Evolutionary conservation across 2,329 filamentous ascomycete species (phyloP).

Genomic region (Ilyonectria destructans): DNA sequence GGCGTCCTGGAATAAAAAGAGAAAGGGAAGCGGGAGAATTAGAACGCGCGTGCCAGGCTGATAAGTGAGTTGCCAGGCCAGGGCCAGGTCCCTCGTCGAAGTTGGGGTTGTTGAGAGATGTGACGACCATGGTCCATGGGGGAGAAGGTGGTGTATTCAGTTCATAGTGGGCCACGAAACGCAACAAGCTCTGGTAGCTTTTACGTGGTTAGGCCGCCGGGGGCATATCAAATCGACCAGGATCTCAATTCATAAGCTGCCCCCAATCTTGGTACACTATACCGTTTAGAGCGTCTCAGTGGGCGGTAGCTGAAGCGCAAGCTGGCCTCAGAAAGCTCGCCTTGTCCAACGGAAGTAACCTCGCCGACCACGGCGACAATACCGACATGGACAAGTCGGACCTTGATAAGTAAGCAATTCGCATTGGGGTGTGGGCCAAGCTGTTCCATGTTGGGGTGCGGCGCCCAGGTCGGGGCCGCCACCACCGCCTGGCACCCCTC

Average conservation of each 20-base stretch:
- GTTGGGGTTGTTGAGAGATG: slow-evolving; percentile 29
- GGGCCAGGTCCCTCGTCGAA: slow-evolving; percentile 31
- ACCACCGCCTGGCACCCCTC: slow-evolving; percentile 33
- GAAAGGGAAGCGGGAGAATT: slow-evolving; percentile 15
- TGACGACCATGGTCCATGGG: not conserved
- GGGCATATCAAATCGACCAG: not conserved
- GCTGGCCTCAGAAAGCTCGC: slow-evolving; percentile 10
- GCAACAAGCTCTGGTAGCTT: slow-evolving; percentile 16
- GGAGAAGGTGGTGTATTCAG: slow-evolving; percentile 16
- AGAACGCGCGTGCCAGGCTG: slow-evolving; percentile 31
- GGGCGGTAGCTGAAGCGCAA: slow-evolving; percentile 14
- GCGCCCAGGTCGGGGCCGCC: slow-evolving; percentile 36
- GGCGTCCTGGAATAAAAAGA: slow-evolving; percentile 16
- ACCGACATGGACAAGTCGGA: slow-evolving; percentile 37
- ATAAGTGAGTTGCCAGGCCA: slow-evolving; percentile 34
- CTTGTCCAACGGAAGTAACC: slow-evolving; percentile 39
- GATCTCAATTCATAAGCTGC: slow-evolving; percentile 19
- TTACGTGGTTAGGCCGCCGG: slow-evolving; percentile 26
- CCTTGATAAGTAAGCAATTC: slow-evolving; percentile 37
- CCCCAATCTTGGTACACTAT: slow-evolving; percentile 16
- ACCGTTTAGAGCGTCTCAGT: slow-evolving; percentile 14
- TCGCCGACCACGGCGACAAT: slow-evolving; percentile 46
- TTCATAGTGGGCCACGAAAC: slow-evolving; percentile 25
- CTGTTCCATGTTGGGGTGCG: slow-evolving; percentile 43
- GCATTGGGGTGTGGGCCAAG: slow-evolving; percentile 42